These are phyloP conservation scores for Colletotrichum costaricense DNA, from an alignment of 2,329 filamentous ascomycete species.

Conservation along the genomic window DNA sequence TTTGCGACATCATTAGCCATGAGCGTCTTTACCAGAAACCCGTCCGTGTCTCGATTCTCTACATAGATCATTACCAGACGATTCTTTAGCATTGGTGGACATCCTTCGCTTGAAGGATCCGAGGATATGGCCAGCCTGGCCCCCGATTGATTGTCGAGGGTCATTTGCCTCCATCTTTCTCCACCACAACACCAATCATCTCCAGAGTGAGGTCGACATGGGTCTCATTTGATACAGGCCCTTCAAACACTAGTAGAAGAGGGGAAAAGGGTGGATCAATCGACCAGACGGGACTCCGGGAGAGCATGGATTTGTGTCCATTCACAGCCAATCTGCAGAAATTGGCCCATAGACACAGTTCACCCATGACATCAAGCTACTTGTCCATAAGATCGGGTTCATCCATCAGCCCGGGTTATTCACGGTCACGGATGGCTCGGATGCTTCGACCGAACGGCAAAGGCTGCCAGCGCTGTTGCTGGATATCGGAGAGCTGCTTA, in stretches of 20 bases:
- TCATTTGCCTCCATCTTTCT: background rate
- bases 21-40: background rate
- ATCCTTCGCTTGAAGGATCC: background rate
- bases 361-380: background rate
- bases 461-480: background rate
- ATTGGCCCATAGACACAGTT: background rate
- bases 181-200: background rate
- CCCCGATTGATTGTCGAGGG: background rate
- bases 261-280: background rate
- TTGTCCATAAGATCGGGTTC: background rate
- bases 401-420: background rate
- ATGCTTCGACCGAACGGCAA: background rate
- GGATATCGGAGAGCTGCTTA: no score
- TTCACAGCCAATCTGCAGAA: background rate
- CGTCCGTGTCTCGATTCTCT: background rate
- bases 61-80: background rate
- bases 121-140: background rate
- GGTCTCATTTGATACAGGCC: background rate
- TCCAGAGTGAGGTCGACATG: background rate
- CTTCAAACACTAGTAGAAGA: background rate
- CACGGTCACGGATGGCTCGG: background rate
- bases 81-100: background rate
- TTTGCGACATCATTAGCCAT: background rate
- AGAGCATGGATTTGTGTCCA: background rate
- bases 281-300: no score